These are phyloP conservation scores for Symbiodinium natans DNA, from an alignment of 73 alveolate genomes.

Conservation along the genomic window DNA sequence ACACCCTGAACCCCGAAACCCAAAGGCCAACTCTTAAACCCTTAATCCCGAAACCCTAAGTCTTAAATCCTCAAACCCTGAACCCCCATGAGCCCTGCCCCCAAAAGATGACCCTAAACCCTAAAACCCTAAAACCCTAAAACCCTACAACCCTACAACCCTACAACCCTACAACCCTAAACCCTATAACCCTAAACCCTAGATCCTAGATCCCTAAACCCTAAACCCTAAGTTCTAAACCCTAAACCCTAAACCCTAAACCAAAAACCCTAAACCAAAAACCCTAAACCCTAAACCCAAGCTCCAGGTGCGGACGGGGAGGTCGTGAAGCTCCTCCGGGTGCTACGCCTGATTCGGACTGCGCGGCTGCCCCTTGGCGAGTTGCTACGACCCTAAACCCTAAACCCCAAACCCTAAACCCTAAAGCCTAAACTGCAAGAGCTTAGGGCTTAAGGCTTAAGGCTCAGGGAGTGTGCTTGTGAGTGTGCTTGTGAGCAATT, in stretches of 20 bases:
- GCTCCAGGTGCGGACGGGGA: conserved; percentile 26
- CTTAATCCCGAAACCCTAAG: not conserved
- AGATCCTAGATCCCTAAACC: not conserved
- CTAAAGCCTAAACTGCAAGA: not conserved
- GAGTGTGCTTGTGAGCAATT: too few species aligned
- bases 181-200: too few species aligned
- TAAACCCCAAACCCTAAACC: not conserved
- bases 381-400: not conserved
- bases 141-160: too few species aligned
- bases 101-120: not conserved
- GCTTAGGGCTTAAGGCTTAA: too few species aligned
- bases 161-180: too few species aligned
- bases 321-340: conserved; percentile 77
- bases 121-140: too few species aligned
- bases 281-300: not conserved
- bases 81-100: not conserved
- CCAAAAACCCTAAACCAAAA: not conserved
- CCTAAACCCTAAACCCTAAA: too few species aligned
- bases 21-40: not conserved
- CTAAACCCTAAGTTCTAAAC: not conserved
- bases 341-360: conserved; percentile 52
- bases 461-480: too few species aligned
- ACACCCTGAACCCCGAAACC: too few species aligned
- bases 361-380: conserved; percentile 38
- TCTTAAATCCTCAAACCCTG: too few species aligned